Evolutionary conservation across 768 basidiomycete genomes (phyloP), one percentile per base, ranked within the genome.

Genomic region (Collybia sp.): DNA sequence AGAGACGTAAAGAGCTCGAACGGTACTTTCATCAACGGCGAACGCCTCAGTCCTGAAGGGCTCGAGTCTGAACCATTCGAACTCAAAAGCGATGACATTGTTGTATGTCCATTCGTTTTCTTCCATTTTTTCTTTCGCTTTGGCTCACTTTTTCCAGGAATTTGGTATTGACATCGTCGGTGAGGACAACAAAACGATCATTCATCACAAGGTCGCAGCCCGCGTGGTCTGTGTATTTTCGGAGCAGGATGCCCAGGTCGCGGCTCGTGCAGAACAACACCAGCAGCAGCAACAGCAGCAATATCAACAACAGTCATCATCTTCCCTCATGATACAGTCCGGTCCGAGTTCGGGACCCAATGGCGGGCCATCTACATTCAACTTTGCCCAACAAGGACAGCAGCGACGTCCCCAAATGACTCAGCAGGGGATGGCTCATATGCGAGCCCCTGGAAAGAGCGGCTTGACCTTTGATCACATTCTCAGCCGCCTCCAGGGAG

Each of bases 111-210:
- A 31, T 43, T 44, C 15, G 30, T 47, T 42, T 18, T 47, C 36
- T 43, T 25, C 45, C 16, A n/a, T 16, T 42, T 44, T 49, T 53
- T 46, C 53, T 48, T 36, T 45, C 46, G 6, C 30, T 30, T 20
- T 33, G 25, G 12, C 11, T 50, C 20, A 47, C 32, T 16, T 37
- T 38, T 45, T 33, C 5, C 46, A 95, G 93, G 94, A 98, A 84
- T 98, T 96, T 63, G 96, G 96, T 46, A 99, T 98, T 58, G 96
- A 98, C 69, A 99, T 99, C 51, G 90, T 96, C 44, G 89, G 91
- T 51, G 96, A 99, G 59, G 96, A 99, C 72, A 96, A 94, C 75
- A 90, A 90, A 67, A 94, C 91, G 1, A 93, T 97, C 47, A 85
- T 98, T 41, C 96, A 99, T 67, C 94, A 97, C 71, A 98, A 99